Evolutionary conservation across 257 asterid genomes (phyloP), one percentile per base, ranked within the genome.

Genomic region (Eustoma russellianum): DNA sequence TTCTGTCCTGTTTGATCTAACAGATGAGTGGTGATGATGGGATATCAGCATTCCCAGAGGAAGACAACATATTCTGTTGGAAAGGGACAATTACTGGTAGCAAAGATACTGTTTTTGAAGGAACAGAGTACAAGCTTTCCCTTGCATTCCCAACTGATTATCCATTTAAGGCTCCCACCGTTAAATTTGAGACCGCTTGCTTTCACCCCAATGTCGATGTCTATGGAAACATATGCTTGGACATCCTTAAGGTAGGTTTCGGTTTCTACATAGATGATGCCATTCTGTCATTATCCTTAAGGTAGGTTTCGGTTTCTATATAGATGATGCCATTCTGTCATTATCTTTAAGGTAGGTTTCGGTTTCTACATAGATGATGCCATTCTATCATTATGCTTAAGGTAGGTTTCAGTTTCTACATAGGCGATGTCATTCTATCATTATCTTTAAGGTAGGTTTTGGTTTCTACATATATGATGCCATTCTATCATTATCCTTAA

Each of bases 31-130:
- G 98, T 19, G 96, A 79, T 66, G 52, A 79, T 33, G 95, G 92
- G n/a, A 79, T 84, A 64, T 87, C 98, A 17, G 98, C 96, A 2
- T 91, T 91, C 65, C 98, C 96, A 0, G 98, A 84, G 72, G 98
- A 91, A 61, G 96, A 87, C 72, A 87, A 91, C 83, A 87, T 91
- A 55, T 87, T 87, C 72, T 69, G 79, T 70, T 91, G 98, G 95
- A 91, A 87, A 79, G 95, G 96, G 53, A 91, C 95, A 33, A 86
- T 91, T 45, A 66, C 66, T 6, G 99, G 97, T 34, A 85, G 95
- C 93, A 85, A 71, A 52, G 99, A 80, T 24, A 92, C 99, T 0
- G 93, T 88, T 5, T 92, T 88, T 49, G 95, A 92, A 74, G 95
- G 99, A 65, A 92, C 99, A 0, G 94, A 88, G 50, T 92, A 92